A percentile compares a stretch with the other conserved stretches of the same genome.
Evolutionary conservation across 176 grass and related monocot genomes (phyloP).

Genomic region (Juncus effusus): DNA sequence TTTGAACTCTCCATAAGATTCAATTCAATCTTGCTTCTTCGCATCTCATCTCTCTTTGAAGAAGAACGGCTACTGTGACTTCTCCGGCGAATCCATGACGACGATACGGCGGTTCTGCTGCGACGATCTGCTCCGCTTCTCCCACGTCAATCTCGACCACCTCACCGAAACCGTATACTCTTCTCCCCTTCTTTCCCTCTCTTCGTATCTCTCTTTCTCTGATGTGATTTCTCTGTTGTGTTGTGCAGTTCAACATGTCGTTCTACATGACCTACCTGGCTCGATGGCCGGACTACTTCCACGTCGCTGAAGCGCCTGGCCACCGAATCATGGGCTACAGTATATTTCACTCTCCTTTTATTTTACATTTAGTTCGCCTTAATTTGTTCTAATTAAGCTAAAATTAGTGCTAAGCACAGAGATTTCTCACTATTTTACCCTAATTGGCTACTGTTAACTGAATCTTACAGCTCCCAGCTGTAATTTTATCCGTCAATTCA

Average conservation of each 20-base stretch:
- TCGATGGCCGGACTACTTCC: constrained; percentile 97
- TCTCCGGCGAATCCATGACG: constrained; percentile 40
- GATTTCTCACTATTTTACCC: too few relatives aligned
- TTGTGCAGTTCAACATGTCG: constrained; percentile 92
- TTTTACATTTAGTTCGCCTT: background rate
- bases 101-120: constrained; percentile 96
- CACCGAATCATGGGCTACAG: constrained; percentile 97
- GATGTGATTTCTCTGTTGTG: background rate
- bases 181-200: background rate
- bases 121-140: constrained; percentile 87
- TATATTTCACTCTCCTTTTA: constrained; percentile 15
- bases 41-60: too few relatives aligned
- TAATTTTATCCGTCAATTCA: background rate
- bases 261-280: constrained; percentile 99
- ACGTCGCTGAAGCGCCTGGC: constrained; percentile 57
- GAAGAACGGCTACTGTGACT: background rate
- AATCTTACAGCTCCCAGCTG: background rate
- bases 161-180: constrained; percentile 68
- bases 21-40: too few relatives aligned
- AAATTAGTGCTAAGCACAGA: too few relatives aligned
- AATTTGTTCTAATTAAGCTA: too few relatives aligned
- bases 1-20: too few relatives aligned
- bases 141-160: constrained; percentile 89
- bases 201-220: background rate
- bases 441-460: background rate